Conservation (phyloP, 192 early-diverging fungal genomes). For the Phycomyces blakesleeanus region DNA sequence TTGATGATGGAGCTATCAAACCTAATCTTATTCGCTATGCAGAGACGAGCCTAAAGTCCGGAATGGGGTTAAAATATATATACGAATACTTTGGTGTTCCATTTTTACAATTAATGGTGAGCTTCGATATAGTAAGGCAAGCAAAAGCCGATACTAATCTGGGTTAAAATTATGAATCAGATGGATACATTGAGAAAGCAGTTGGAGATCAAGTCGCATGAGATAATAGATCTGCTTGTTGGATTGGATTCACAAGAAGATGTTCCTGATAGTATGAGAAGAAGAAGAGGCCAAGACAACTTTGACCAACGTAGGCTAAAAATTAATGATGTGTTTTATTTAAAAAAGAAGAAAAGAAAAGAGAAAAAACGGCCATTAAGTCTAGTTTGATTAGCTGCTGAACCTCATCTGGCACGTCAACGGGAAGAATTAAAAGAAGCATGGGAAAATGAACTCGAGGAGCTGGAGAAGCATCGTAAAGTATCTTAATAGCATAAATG, state of each 20-base stretch:
- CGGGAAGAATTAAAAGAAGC: constrained; percentile 11
- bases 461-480: constrained; percentile 16
- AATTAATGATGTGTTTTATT: no score
- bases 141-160: neutral
- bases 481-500: neutral
- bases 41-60: constrained; percentile 49
- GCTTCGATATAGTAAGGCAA: neutral
- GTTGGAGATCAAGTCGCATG: constrained; percentile 49
- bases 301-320: constrained; percentile 24
- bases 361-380: no score
- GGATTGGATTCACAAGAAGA: constrained; percentile 36
- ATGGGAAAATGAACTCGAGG: constrained; percentile 20
- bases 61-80: constrained; percentile 50
- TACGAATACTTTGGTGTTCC: constrained; percentile 54
- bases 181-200: constrained; percentile 51
- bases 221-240: constrained; percentile 41
- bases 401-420: constrained; percentile 16
- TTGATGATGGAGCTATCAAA: constrained; percentile 34
- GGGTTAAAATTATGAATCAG: constrained; percentile 21
- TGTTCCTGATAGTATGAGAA: constrained; percentile 23
- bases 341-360: no score
- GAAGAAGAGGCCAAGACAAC: constrained; percentile 24
- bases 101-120: constrained; percentile 54
- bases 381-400: constrained; percentile 14
- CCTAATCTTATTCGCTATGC: constrained; percentile 53